Evolutionary conservation across 208 protist species (phyloP).

Genomic region (Leishmania tarentolae): DNA sequence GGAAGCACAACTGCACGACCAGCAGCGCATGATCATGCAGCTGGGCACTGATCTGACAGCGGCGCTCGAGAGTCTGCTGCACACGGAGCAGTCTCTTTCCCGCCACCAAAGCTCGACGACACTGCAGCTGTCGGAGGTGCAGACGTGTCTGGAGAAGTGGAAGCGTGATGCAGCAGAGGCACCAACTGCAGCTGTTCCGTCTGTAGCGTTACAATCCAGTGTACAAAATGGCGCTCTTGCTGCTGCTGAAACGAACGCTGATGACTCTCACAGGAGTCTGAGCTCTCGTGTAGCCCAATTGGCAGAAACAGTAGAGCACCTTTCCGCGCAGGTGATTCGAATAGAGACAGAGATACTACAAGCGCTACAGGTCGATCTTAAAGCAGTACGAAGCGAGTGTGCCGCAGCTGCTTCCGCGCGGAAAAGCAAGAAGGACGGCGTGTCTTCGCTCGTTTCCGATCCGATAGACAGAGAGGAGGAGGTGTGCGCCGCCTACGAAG

Average conservation of each 20-base stretch:
- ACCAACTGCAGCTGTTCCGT: background rate
- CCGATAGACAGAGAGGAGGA: constrained; percentile 4
- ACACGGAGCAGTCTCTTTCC: constrained; percentile 23
- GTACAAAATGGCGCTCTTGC: background rate
- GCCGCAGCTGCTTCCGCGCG: background rate
- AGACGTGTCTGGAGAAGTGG: constrained; percentile 1
- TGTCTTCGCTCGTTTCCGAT: background rate
- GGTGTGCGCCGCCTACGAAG: background rate
- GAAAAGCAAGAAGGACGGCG: background rate
- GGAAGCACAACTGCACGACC: constrained; percentile 20
- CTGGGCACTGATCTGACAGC: constrained; percentile 37
- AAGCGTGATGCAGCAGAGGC: background rate
- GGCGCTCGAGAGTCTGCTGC: constrained; percentile 33
- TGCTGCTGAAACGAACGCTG: background rate
- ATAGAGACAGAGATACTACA: background rate
- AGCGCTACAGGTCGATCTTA: constrained; percentile 5
- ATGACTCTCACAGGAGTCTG: background rate
- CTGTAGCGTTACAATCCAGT: background rate
- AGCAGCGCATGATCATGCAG: constrained; percentile 24
- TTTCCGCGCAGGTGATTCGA: background rate
- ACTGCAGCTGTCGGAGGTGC: constrained; percentile 17
- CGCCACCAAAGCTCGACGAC: constrained; percentile 6
- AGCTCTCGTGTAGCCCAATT: background rate
- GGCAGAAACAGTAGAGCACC: background rate
- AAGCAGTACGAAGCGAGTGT: constrained; percentile 9